These are phyloP conservation scores for Fusarium guadeloupense DNA, from an alignment of 2,329 filamentous ascomycete species.

Conservation along the genomic window DNA sequence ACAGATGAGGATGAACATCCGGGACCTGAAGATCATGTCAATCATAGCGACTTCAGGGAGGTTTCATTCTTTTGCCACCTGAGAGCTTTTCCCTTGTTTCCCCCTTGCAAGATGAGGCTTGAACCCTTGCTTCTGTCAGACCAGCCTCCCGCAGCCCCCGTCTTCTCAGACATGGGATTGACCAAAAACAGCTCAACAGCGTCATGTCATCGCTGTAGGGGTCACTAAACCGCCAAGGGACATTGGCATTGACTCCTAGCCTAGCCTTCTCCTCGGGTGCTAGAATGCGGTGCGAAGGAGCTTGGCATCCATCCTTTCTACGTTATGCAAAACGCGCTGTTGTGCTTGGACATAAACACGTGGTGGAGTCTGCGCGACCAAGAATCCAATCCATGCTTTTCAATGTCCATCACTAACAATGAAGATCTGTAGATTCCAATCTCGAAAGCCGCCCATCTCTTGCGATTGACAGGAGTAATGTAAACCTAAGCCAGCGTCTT, in stretches of 20 bases:
- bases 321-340: slow-evolving; percentile 25
- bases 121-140: slow-evolving; percentile 26
- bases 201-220: slow-evolving; percentile 7
- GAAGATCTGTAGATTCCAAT: slow-evolving; percentile 39
- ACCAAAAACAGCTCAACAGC: slow-evolving; percentile 28
- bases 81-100: slow-evolving; percentile 13
- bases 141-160: slow-evolving; percentile 29
- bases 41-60: slow-evolving; percentile 6
- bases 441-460: slow-evolving; percentile 15
- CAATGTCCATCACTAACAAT: slow-evolving; percentile 12
- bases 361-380: slow-evolving; percentile 28
- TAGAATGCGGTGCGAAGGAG: slow-evolving; percentile 25
- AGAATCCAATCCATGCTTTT: slow-evolving; percentile 36
- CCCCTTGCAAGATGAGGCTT: slow-evolving; percentile 20
- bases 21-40: slow-evolving; percentile 25
- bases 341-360: slow-evolving; percentile 1
- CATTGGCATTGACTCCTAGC: no score
- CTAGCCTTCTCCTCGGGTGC: slow-evolving; percentile 3
- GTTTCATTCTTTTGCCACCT: slow-evolving; percentile 6
- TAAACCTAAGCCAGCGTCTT: slow-evolving; percentile 28
- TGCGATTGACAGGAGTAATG: slow-evolving; percentile 35
- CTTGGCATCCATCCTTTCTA: slow-evolving; percentile 13
- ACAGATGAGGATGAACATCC: slow-evolving; percentile 23
- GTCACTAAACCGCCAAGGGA: background rate
- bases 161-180: slow-evolving; percentile 32